Evolutionary conservation across 441 rosid species (phyloP), one percentile per base, ranked within the genome.

Genomic region (Eutrema salsugineum): DNA sequence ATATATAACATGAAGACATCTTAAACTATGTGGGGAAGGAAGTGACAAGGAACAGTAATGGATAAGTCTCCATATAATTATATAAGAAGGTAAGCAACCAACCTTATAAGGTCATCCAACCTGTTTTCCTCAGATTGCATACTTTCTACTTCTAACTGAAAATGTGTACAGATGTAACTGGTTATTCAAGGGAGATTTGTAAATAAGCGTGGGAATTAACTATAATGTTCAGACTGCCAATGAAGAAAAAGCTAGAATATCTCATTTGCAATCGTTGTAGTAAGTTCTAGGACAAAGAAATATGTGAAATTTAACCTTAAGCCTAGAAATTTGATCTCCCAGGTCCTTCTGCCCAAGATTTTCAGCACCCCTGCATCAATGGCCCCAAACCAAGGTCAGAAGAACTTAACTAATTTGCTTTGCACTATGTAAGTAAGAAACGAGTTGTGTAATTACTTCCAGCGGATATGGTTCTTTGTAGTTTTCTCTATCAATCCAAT

Each of bases 401-500:
- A 66, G 51, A 58, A 22, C 16, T 30, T 6, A 32, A 49, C 40
- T 9, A 58, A 17, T 64, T 15, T 1, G 49, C 0, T 1, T 3
- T 54, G 30, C 40, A 55, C 19, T 56, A 49, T 11, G 51, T 1
- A 42, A 32, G 53, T 33, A 66, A 61, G 55, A 50, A 81, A 80
- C 22, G 44, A 46, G 36, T 17, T 22, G 51, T 12, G 50, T 77
- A 53, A 28, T 79, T 88, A 90, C 97, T 83, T 93, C 98, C 97
- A 93, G 22, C 73, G 85, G 51, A 91, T 87, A 54, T 87, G 88
- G 63, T 90, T 90, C 85, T 92, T 92, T 56, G 92, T 84, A 35
- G 94, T 90, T 81, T 92, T 92, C 86, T 92, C 94, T 56, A 92
- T 88, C 80, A 92, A 82, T 47, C 85, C 85, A 75, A 90, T 82